Evolutionary conservation across 2,329 filamentous ascomycete genomes (phyloP), one percentile per base, ranked within the genome.

Genomic region (Fusarium sambucinum): DNA sequence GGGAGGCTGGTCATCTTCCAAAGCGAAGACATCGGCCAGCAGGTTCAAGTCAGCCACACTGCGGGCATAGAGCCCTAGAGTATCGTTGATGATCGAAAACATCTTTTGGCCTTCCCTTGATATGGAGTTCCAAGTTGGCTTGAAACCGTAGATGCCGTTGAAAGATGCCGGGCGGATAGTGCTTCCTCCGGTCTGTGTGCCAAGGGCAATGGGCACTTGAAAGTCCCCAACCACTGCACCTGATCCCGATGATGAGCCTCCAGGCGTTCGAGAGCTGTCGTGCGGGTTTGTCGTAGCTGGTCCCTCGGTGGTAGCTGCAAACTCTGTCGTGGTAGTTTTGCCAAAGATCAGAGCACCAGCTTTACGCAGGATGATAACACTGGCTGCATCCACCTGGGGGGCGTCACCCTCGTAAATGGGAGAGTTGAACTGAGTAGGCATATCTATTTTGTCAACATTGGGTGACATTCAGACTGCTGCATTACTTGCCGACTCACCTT

Each of bases 241-340:
- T 1, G 88, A 90, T 0, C 89, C 89, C 0, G 86, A 87, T 0
- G 87, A 90, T 0, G 88, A 90, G n/a, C 89, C 88, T 2, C 89
- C 88, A 0, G 89, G 88, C 0, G 88, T 90, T 1, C 90, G 82
- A 0, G 81, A 83, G 2, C 80, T 75, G 70, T 91, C 89, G 59
- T 91, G 91, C 0, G 88, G 86, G 68, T 91, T 91, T 3, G 77
- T 73, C 0, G 86, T 88, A 37, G 80, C 78, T 0, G 83, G 80
- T 0, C 87, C 87, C 8, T 78, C 72, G 0, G 78, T 80, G 0
- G 82, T 86, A 0, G 83, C 82, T 0, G 87, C 84, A 65, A 90
- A 89, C 70, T 89, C 86, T 0, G 88, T 89, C 1, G 63, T 66
- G 1, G 63, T 47, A 11, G 63, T 66, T 35, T 66, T 66, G 4